These are phyloP conservation scores for Neurospora cerealis DNA, from an alignment of 495 filamentous ascomycete species.

Conservation along the genomic window DNA sequence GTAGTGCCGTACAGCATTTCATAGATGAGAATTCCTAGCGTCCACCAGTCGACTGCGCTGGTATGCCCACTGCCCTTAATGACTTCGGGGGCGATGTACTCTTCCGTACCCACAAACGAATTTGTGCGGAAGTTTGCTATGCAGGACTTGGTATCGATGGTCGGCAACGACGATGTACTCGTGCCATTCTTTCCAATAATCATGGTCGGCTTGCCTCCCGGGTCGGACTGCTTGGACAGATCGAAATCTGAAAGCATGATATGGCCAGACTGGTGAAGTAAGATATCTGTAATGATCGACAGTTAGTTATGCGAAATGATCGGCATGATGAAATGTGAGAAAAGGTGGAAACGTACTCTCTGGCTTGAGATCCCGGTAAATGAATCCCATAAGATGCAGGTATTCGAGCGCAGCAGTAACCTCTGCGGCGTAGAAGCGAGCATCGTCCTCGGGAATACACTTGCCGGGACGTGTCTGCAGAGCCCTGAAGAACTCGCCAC, in stretches of 20 bases:
- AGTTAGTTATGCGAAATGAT: constrained; percentile 4
- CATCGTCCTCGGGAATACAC: constrained; percentile 93
- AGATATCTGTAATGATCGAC: constrained; percentile 56
- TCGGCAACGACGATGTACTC: constrained; percentile 72
- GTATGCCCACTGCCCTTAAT: constrained; percentile 98
- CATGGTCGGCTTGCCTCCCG: constrained; percentile 94
- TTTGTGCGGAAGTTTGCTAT: constrained; percentile 98
- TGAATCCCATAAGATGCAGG: constrained; percentile 97
- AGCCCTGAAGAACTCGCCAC: constrained; percentile 95
- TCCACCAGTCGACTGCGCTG: constrained; percentile 99
- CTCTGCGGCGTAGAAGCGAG: constrained; percentile 93
- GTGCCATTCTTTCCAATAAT: constrained; percentile 78
- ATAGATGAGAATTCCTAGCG: constrained; percentile 89
- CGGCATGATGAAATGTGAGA: not conserved
- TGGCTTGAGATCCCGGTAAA: constrained; percentile 95
- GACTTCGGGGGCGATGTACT: constrained; percentile 97
- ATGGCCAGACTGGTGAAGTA: constrained; percentile 94
- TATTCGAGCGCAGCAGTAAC: constrained; percentile 98
- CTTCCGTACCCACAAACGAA: constrained; percentile 95
- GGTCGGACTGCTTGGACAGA: constrained; percentile 93
- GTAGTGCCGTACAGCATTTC: constrained; percentile 99
- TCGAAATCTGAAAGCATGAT: constrained; percentile 99
- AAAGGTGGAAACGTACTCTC: constrained; percentile 59
- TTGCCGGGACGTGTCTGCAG: constrained; percentile 95
- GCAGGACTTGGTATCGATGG: constrained; percentile 96